Evolutionary conservation across 306 rosid genomes (phyloP).

Genomic region (Cicer cuneatum): DNA sequence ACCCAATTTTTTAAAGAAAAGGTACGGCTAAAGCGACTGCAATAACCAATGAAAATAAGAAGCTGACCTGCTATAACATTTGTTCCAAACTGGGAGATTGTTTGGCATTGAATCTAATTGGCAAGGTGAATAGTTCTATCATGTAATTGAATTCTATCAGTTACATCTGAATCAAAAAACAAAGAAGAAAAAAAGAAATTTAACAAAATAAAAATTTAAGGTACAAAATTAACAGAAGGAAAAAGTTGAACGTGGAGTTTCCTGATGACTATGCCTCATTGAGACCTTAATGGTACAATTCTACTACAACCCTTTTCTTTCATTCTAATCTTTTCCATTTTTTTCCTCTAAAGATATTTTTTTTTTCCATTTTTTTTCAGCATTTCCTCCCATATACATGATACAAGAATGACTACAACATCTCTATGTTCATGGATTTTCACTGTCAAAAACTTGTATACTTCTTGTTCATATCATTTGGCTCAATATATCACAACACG

Average conservation of each 20-base stretch:
- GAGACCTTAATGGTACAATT: slow-evolving; percentile 67
- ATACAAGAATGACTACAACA: slow-evolving; percentile 84
- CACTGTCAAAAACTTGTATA: slow-evolving; percentile 71
- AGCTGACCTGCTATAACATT: not conserved
- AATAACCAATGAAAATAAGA: not conserved
- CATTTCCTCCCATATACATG: slow-evolving; percentile 69
- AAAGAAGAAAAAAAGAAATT: slow-evolving; percentile 44
- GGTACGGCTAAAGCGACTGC: not conserved
- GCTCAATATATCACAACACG: slow-evolving; percentile 80
- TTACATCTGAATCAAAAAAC: slow-evolving; percentile 64
- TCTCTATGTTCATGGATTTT: slow-evolving; percentile 58
- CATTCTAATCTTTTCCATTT: slow-evolving; percentile 51
- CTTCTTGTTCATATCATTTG: slow-evolving; percentile 53
- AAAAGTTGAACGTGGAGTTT: slow-evolving; percentile 53
- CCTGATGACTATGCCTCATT: slow-evolving; percentile 63
- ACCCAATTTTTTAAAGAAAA: too few species aligned
- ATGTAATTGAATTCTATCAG: slow-evolving; percentile 74
- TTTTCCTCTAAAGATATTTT: slow-evolving; percentile 15
- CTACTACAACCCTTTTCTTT: slow-evolving; percentile 52
- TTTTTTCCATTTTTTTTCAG: slow-evolving; percentile 39
- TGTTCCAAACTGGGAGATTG: slow-evolving; percentile 30
- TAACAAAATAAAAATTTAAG: slow-evolving; percentile 59
- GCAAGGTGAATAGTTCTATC: slow-evolving; percentile 61
- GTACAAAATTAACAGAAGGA: slow-evolving; percentile 69
- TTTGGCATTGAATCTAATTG: slow-evolving; percentile 46